Percentiles rank a stretch among this genome's conserved stretches.
These are phyloP conservation scores for Chloranthus sessilifolius DNA, from an alignment of 164 flowering plant genomes.

Conservation along the genomic window DNA sequence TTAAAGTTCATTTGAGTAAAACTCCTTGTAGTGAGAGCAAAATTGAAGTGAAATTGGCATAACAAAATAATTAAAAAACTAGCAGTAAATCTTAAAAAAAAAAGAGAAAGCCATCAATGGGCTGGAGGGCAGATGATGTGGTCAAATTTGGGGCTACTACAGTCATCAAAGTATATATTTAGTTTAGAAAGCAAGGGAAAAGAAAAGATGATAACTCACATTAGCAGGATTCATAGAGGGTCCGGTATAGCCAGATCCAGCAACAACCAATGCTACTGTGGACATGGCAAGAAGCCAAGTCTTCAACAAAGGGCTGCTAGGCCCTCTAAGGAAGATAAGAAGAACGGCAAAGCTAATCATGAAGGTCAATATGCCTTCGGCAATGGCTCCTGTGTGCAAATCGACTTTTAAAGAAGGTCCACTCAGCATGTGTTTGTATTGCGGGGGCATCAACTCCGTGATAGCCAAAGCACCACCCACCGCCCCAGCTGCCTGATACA, in stretches of 20 bases:
- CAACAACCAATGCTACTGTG: conserved; percentile 49
- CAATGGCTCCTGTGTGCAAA: conserved; percentile 75
- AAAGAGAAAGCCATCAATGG: too few relatives aligned
- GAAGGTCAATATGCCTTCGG: conserved; percentile 82
- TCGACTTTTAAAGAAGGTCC: conserved; percentile 79
- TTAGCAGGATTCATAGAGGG: conserved; percentile 93
- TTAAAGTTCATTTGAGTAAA: too few relatives aligned
- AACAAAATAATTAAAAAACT: too few relatives aligned
- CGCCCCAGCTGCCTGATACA: conserved; percentile 69
- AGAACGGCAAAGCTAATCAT: conserved; percentile 56
- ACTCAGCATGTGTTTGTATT: conserved; percentile 66
- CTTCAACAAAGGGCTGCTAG: conserved; percentile 40
- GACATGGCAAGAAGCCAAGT: conserved; percentile 54
- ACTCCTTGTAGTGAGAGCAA: too few relatives aligned
- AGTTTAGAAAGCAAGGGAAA: too few relatives aligned
- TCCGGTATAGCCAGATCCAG: conserved; percentile 69
- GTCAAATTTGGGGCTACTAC: too few relatives aligned
- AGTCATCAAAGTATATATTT: too few relatives aligned
- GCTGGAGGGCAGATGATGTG: too few relatives aligned
- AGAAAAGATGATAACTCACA: conserved; percentile 35
- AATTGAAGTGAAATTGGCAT: too few relatives aligned
- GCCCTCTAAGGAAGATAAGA: conserved; percentile 53
- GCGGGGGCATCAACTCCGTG: conserved; percentile 54
- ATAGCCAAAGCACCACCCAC: conserved; percentile 69
- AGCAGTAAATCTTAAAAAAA: too few relatives aligned